A percentile compares a stretch with the other conserved stretches of the same genome.
Evolutionary conservation across 2,329 filamentous ascomycete species (phyloP).

Genomic region (Beauveria rudraprayagi): DNA sequence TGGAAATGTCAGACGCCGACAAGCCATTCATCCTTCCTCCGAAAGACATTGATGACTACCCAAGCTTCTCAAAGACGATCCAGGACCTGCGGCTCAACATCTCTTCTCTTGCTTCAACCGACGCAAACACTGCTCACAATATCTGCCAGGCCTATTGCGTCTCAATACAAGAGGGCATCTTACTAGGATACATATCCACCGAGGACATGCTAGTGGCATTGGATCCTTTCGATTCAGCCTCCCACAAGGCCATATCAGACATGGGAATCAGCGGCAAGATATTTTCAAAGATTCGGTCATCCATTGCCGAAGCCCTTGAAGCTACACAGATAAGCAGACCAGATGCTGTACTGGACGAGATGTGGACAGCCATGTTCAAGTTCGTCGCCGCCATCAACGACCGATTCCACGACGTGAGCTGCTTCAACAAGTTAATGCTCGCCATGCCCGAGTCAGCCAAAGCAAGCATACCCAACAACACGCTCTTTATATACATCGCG

Average conservation of each 20-base stretch:
- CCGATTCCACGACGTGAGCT: constrained; percentile 3
- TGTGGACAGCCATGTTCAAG: constrained; percentile 6
- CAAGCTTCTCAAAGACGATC: not conserved
- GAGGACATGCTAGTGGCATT: constrained; percentile 1
- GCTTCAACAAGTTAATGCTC: not conserved
- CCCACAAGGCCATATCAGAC: not conserved
- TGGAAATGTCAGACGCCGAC: constrained; percentile 19
- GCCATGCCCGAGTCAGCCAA: not conserved
- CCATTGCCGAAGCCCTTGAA: not conserved
- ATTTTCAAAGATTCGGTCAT: not conserved
- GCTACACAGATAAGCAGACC: not conserved
- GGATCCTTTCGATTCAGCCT: not conserved
- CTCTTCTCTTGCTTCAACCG: not conserved
- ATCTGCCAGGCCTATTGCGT: not conserved
- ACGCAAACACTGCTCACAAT: not conserved
- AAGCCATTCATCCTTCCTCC: constrained; percentile 16
- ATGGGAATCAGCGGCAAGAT: not conserved
- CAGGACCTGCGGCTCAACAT: not conserved
- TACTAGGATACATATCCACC: not conserved
- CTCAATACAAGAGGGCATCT: not conserved
- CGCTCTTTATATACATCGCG: not conserved
- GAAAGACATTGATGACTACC: constrained; percentile 1
- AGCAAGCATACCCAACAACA: not conserved
- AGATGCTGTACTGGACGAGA: not conserved
- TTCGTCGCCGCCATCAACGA: not conserved